These are phyloP conservation scores for Diaporthe destruens DNA, from an alignment of 2,329 filamentous ascomycete species.

Conservation along the genomic window DNA sequence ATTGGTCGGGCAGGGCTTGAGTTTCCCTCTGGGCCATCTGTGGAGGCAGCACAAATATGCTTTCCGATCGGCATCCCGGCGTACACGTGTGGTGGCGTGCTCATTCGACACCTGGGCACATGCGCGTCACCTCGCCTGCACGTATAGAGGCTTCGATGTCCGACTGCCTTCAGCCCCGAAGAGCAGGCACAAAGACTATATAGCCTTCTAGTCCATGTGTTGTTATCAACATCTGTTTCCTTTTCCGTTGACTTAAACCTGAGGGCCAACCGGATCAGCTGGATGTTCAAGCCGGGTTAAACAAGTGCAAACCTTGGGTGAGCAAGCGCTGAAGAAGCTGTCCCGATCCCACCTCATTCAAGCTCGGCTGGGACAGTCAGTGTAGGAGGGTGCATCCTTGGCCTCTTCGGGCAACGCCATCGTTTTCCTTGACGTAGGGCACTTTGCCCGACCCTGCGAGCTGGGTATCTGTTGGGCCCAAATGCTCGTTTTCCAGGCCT, in stretches of 20 bases:
- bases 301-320: not conserved
- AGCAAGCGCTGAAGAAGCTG: not conserved
- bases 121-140: conserved; percentile 26
- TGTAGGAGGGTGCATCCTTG: conserved; percentile 22
- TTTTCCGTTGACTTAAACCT: not conserved
- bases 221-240: not conserved
- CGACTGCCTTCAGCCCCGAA: not conserved
- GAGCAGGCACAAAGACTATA: not conserved
- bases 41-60: not conserved
- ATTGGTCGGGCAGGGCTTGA: not conserved
- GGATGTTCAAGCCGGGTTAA: not conserved
- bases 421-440: not conserved
- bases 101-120: conserved; percentile 18
- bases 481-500: conserved; percentile 1
- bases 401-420: conserved; percentile 5
- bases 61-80: conserved; percentile 23
- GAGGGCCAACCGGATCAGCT: conserved; percentile 10
- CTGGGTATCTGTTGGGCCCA: not conserved
- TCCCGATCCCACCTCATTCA: conserved; percentile 6
- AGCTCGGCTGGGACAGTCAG: not conserved
- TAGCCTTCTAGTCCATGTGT: conserved; percentile 17
- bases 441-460: not conserved
- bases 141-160: not conserved
- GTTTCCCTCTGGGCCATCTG: not conserved
- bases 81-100: not conserved